Base-by-base conservation (phyloP, 208 protist genomes). In the Sergeia podlipaevii region DNA sequence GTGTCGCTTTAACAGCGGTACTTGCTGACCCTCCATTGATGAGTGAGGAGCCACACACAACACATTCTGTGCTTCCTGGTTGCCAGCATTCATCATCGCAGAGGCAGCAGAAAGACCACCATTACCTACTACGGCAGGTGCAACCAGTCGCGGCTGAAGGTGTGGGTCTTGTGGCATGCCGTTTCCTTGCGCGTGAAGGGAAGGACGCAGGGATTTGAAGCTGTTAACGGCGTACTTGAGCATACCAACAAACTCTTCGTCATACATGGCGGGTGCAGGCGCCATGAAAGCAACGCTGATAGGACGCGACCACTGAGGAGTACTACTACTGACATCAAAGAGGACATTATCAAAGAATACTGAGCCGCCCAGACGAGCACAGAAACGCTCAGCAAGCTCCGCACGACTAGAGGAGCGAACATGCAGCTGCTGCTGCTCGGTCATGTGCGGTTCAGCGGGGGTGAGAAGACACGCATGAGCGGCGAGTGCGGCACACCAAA, bases 261-360 rank as follows among this genome's bases (percentile, higher is more conserved):
- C 81, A 58, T 89, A 92, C 18, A 83, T 38, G 7, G 50, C 73
- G 4, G 74, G 74, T 1, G 65, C 32, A 33, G 70, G 65, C 11
- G 65, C 45, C 18, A 60, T 50, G 26, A 90, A 79, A 17, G 71
- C 81, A 39, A 65, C 70, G 15, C 57, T 55, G 27, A 71, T 65
- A 27, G 86, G 87, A 21, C 83, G 65, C 37, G 54, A 65, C 73
- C 77, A 91, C 29, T 72, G 70, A 34, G 70, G 51, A 13, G 61
- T 85, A 51, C 74, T 80, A 15, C 69, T 78, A 36, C 71, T 60
- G 21, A 83, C 71, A 44, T 94, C 87, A 27, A 89, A 85, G n/a
- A 89, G 53, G 32, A 89, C 46, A 49, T 64, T 82, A 50, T 89
- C 80, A 38, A 94, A 77, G 11, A 84, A 67, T 7, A 55, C 34